Percentiles rank a stretch among this genome's conserved stretches.
Conservation (phyloP, 2,329 filamentous ascomycete species). For the Neofusicoccum umdonicola region DNA sequence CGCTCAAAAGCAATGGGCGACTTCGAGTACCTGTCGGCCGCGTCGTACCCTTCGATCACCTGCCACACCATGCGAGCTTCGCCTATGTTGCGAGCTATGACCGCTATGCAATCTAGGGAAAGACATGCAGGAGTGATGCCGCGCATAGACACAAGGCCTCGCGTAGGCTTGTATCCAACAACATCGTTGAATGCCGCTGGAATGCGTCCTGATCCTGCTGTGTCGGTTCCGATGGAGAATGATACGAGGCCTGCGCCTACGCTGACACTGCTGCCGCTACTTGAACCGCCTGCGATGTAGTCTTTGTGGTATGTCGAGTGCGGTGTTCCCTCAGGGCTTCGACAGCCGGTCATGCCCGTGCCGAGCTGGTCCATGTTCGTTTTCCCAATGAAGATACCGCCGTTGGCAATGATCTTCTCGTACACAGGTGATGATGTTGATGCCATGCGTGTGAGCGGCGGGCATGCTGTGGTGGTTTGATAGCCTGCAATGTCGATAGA, state of each 20-base stretch:
- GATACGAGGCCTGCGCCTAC: conserved; percentile 54
- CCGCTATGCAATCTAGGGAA: conserved; percentile 57
- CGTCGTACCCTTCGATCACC: conserved; percentile 47
- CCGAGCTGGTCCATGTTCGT: conserved; percentile 63
- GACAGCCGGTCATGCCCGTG: conserved; percentile 59
- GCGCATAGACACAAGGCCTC: conserved; percentile 55
- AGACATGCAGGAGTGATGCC: conserved; percentile 58
- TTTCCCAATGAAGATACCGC: conserved; percentile 60
- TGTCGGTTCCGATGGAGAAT: conserved; percentile 58
- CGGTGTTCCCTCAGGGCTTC: conserved; percentile 58
- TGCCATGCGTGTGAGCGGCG: conserved; percentile 49
- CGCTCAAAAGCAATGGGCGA: conserved; percentile 32
- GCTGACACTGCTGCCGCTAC: conserved; percentile 55
- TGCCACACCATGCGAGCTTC: conserved; percentile 53
- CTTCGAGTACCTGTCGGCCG: conserved; percentile 54
- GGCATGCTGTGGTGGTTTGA: conserved; percentile 53
- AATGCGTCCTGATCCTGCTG: conserved; percentile 54
- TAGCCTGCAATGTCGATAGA: conserved; percentile 53
- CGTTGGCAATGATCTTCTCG: conserved; percentile 48
- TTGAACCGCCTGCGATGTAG: conserved; percentile 58
- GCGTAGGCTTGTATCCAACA: conserved; percentile 25
- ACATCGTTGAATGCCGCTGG: conserved; percentile 34
- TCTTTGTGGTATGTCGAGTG: conserved; percentile 51
- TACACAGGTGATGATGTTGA: conserved; percentile 51
- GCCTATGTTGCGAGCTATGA: conserved; percentile 49